Conservation (phyloP, 129 eudicot genomes). For the Ambrosia trifida region DNA sequence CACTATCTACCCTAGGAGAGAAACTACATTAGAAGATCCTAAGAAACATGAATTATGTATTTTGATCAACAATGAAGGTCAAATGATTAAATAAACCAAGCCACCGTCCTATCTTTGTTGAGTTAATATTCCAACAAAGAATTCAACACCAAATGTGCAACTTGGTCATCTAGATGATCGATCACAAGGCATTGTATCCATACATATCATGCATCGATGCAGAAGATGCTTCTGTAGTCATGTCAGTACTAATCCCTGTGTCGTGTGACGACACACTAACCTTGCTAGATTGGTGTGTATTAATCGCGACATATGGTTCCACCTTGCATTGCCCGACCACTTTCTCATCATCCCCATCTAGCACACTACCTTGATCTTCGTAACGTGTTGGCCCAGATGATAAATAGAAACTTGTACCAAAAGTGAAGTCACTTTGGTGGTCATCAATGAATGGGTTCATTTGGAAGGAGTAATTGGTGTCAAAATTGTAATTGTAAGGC, state of each 20-base stretch:
- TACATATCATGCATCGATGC: constrained; percentile 34
- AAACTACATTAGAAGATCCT: constrained; percentile 15
- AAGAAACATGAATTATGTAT: constrained; percentile 23
- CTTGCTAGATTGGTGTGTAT: constrained; percentile 44
- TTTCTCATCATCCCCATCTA: constrained; percentile 20
- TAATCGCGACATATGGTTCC: constrained; percentile 39
- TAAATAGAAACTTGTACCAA: constrained; percentile 26
- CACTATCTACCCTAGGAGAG: constrained; percentile 22
- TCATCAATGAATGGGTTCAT: constrained; percentile 27
- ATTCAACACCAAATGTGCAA: constrained; percentile 45
- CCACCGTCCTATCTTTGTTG: constrained; percentile 22
- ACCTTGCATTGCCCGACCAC: constrained; percentile 33
- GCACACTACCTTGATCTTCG: constrained; percentile 3
- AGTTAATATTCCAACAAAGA: constrained; percentile 60
- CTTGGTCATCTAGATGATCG: constrained; percentile 26
- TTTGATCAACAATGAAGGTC: constrained; percentile 28
- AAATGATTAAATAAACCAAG: constrained; percentile 22
- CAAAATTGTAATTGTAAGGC: constrained; percentile 27
- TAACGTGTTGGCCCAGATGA: constrained; percentile 29
- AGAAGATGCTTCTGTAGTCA: constrained; percentile 54
- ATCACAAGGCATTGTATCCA: constrained; percentile 17
- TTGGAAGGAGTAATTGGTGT: constrained; percentile 31
- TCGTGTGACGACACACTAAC: constrained; percentile 61
- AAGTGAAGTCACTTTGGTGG: constrained; percentile 22
- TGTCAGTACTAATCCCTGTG: constrained; percentile 65